Conservation (phyloP, 2,329 filamentous ascomycete species). For the Arthrocladium fulminans region DNA sequence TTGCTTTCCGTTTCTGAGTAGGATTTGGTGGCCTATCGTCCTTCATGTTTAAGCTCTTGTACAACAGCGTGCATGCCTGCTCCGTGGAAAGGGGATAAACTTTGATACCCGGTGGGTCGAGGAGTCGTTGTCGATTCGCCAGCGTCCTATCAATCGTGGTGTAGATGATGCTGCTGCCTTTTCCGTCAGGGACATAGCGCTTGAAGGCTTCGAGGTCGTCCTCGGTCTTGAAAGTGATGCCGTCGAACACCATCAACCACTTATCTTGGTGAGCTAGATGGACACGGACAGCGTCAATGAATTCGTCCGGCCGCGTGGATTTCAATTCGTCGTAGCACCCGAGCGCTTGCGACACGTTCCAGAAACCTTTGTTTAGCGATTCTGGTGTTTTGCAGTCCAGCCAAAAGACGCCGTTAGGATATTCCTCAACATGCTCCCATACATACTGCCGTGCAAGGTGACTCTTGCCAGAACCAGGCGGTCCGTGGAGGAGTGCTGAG, state of each 20-base stretch:
- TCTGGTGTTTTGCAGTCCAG: slow-evolving; percentile 52
- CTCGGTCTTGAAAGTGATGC: slow-evolving; percentile 52
- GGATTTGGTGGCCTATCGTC: slow-evolving; percentile 36
- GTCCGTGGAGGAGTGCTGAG: slow-evolving; percentile 55
- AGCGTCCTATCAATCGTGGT: slow-evolving; percentile 57
- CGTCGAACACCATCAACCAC: slow-evolving; percentile 62
- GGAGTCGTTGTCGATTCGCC: slow-evolving; percentile 47
- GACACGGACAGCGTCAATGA: slow-evolving; percentile 49
- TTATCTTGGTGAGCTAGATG: slow-evolving; percentile 55
- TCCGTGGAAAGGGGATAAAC: slow-evolving; percentile 47
- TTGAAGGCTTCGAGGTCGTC: slow-evolving; percentile 43
- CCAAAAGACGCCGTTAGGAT: slow-evolving; percentile 62
- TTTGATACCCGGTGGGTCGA: slow-evolving; percentile 51
- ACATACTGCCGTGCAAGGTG: slow-evolving; percentile 61
- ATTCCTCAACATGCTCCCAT: slow-evolving; percentile 50
- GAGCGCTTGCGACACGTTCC: slow-evolving; percentile 54
- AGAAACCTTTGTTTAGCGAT: slow-evolving; percentile 54
- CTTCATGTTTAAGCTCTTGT: slow-evolving; percentile 54
- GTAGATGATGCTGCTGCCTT: slow-evolving; percentile 57
- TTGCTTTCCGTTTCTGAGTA: slow-evolving; percentile 49
- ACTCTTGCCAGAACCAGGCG: slow-evolving; percentile 60
- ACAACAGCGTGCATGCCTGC: slow-evolving; percentile 53
- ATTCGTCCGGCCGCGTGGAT: slow-evolving; percentile 28
- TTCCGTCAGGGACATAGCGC: slow-evolving; percentile 56
- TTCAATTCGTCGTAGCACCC: slow-evolving; percentile 32